A percentile compares a stretch with the other conserved stretches of the same genome.
Evolutionary conservation across 805 yeast genomes (phyloP).

Genomic region (Zygotorulaspora chibaensis): DNA sequence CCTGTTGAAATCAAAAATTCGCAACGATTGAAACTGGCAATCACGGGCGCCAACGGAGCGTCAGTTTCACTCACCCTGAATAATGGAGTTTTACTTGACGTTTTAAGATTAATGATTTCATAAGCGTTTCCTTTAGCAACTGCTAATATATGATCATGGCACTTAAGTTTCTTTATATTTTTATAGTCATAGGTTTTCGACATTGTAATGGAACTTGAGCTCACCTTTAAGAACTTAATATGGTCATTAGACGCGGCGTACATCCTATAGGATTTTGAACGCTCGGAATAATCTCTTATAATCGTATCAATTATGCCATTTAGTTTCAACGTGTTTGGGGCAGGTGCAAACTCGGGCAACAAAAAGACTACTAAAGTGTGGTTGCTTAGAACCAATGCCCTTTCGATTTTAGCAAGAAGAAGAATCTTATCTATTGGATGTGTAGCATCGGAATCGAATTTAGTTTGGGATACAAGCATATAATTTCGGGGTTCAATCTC

Average conservation of each 20-base stretch:
- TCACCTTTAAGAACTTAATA: constrained; percentile 14
- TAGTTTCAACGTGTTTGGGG: constrained; percentile 23
- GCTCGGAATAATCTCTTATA: constrained; percentile 14
- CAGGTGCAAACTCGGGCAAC: constrained; percentile 36
- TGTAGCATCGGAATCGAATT: constrained; percentile 19
- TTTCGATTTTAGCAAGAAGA: constrained; percentile 29
- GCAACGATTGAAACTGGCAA: constrained; percentile 14
- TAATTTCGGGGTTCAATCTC: constrained; percentile 32
- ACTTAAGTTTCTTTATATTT: constrained; percentile 15
- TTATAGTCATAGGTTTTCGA: constrained; percentile 13
- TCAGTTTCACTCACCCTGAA: constrained; percentile 29
- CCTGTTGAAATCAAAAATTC: constrained; percentile 31
- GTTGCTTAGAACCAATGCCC: constrained; percentile 28
- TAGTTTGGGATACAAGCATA: constrained; percentile 30
- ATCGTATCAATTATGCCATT: constrained; percentile 20
- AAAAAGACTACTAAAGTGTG: constrained; percentile 22
- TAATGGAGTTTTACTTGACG: constrained; percentile 19
- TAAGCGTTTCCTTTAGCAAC: constrained; percentile 24
- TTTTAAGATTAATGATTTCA: constrained; percentile 23
- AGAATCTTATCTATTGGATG: constrained; percentile 24
- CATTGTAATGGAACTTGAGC: constrained; percentile 9
- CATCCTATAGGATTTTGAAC: constrained; percentile 17
- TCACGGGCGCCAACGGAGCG: constrained; percentile 23
- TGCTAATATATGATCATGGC: constrained; percentile 20
- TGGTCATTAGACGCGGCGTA: constrained; percentile 14